Evolutionary conservation across 2,329 filamentous ascomycete genomes (phyloP), one percentile per base, ranked within the genome.

Genomic region (Aureobasidium lini): DNA sequence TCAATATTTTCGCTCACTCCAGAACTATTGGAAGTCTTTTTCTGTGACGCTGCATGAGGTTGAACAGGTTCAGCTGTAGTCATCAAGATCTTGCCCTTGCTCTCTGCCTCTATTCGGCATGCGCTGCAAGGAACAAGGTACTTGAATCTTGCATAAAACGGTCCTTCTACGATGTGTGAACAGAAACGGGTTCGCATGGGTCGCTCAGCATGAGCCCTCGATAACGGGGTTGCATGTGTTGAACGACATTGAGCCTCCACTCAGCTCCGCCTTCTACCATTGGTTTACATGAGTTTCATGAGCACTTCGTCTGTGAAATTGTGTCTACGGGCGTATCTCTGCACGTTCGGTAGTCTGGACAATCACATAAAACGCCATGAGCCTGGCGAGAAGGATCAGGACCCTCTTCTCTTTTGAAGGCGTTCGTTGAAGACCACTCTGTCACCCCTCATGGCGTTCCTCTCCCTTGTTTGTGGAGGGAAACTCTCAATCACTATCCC

Each of bases 361-460:
- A 52, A 40, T 39, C 15, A 52, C 18, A 29, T 31, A 31, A 23
- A 40, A 31, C 36, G 48, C 48, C 48, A 52, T 52, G 13, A 18
- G 31, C 23, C 34, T 28, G 34, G 32, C 48, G 34, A 52, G 48
- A 52, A 52, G 36, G 34, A 52, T 52, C 36, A 36, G n/a, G 48
- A 52, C 36, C 48, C 48, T 52, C n/a, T 15, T 29, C 18, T 40
- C 43, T 54, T 40, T 46, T 8, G 40, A 4, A 44, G 52, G 52
- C 52, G 52, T 56, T 46, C 16, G 31, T 56, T 1, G 34, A 43
- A 32, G 8, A 15, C 6, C 42, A 4, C 16, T 13, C 40, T 2
- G 37, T 54, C 28, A 15, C 40, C 40, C 31, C 52, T 56, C 39
- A 56, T 56, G 52, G 52, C 52, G 52, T 44, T 56, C 11, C 31